Base-by-base conservation (phyloP, 345 rosid species). In the Salix purpurea region DNA sequence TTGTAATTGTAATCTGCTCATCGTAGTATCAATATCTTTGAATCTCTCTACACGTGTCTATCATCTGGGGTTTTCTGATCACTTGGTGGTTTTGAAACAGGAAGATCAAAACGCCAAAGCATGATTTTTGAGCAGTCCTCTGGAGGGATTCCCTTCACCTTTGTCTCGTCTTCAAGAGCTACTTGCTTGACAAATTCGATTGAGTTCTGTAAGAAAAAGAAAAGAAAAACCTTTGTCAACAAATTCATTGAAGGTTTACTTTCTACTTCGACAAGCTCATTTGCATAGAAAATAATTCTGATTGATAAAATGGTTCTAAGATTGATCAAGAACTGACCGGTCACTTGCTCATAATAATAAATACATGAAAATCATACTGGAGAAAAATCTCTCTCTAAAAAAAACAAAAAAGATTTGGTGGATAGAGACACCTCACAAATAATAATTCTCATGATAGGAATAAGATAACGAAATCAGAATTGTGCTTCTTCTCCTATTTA, bases 111-210 rank as follows among this genome's bases (percentile, higher is more conserved):
- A 58, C 87, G 91, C 98, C 98, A 94, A 39, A 92, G 87, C 97
- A 92, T 83, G 83, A 94, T 81, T 82, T 87, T 94, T 11, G 97
- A 92, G 87, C 98, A 94, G 28, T 90, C 88, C 74, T 88, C 87
- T 11, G 82, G 71, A 32, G 97, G 89, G 75, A 92, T 87, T 61
- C 98, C 97, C 75, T 91, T 90, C 48, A 91, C 72, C 78, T 93
- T 91, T 5, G 89, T 84, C 83, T 94, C 97, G 30, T 91, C 97
- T 78, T 92, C 98, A 61, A 90, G 76, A 14, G 92, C 91, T 30
- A 84, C 92, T 87, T 94, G 84, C 69, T 92, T 92, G 81, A 94
- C 95, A 48, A 91, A 92, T 61, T 92, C 91, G 40, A 93, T 87
- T 37, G 98, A 91, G 83, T 92, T 89, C 97, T 94, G 83, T 74